Conservation (phyloP, 1,284 basidiomycete genomes). For the Apiotrichum montevideense region DNA sequence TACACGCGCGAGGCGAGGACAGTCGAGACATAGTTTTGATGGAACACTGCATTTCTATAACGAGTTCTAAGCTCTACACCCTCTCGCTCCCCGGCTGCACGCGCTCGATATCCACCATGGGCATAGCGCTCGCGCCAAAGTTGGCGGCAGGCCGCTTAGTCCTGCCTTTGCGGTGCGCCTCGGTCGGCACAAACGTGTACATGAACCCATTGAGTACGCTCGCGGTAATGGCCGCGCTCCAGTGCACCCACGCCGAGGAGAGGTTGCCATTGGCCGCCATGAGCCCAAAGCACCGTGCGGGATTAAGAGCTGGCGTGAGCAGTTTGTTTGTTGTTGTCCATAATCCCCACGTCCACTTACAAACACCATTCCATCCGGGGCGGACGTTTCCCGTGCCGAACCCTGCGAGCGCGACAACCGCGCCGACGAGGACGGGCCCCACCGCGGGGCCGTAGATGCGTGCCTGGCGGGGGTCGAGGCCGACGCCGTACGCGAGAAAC, state of each 20-base stretch:
- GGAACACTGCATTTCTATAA: no score
- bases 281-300: slow-evolving; percentile 4
- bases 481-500: slow-evolving; percentile 7
- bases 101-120: no score
- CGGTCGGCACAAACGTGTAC: neutral
- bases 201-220: neutral
- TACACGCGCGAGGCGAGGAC: no score
- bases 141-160: no score
- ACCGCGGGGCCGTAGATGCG: neutral
- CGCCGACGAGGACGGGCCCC: slow-evolving; percentile 1
- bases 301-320: slow-evolving; percentile 1
- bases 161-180: no score
- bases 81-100: no score
- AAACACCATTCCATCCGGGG: slow-evolving; percentile 1
- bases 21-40: no score
- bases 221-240: slow-evolving; percentile 4
- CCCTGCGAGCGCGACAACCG: neutral
- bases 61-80: no score
- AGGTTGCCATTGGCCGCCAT: neutral
- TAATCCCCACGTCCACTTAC: neutral
- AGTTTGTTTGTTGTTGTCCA: neutral
- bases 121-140: no score
- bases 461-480: slow-evolving; percentile 4
- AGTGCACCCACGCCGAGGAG: neutral
- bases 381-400: neutral